Percentiles rank a stretch among this genome's conserved stretches.
Conservation (phyloP, 306 rosid genomes). For the Acacia crassicarpa region DNA sequence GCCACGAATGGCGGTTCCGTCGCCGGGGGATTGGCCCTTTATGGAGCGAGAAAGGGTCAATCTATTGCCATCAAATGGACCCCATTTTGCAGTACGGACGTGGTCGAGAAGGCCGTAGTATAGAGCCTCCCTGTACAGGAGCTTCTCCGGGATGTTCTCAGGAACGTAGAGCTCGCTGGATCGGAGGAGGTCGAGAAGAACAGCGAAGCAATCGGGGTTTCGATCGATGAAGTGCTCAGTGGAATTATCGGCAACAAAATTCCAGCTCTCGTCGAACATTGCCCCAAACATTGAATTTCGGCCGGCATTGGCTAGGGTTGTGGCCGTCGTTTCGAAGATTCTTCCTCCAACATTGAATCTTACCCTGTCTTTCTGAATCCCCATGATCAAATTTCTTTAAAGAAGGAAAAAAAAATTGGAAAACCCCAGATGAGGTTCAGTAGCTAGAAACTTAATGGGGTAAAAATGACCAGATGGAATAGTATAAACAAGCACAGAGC, state of each 20-base stretch:
- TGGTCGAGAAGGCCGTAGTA: conserved; percentile 76
- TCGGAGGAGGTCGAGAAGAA: conserved; percentile 87
- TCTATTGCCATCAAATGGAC: conserved; percentile 80
- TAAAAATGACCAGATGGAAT: not conserved
- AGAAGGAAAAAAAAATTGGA: not conserved
- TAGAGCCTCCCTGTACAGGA: conserved; percentile 77
- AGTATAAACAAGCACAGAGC: not conserved
- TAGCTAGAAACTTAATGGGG: conserved; percentile 7
- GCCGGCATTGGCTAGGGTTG: conserved; percentile 93
- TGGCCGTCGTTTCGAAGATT: conserved; percentile 79
- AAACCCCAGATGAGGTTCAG: conserved; percentile 42
- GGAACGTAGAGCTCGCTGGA: conserved; percentile 65
- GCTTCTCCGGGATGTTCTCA: conserved; percentile 61
- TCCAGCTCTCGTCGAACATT: conserved; percentile 83
- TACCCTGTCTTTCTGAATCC: conserved; percentile 62
- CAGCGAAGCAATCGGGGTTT: conserved; percentile 80
- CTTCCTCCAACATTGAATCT: conserved; percentile 93
- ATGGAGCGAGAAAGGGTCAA: conserved; percentile 52
- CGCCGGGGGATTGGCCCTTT: conserved; percentile 87
- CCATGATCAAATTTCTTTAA: conserved; percentile 48
- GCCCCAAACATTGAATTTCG: conserved; percentile 86
- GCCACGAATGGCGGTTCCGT: conserved; percentile 89
- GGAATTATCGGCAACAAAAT: conserved; percentile 31
- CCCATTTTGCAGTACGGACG: conserved; percentile 82
- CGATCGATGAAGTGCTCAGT: conserved; percentile 82